These are phyloP conservation scores for Russula compacta DNA, from an alignment of 768 basidiomycete species.

Conservation along the genomic window DNA sequence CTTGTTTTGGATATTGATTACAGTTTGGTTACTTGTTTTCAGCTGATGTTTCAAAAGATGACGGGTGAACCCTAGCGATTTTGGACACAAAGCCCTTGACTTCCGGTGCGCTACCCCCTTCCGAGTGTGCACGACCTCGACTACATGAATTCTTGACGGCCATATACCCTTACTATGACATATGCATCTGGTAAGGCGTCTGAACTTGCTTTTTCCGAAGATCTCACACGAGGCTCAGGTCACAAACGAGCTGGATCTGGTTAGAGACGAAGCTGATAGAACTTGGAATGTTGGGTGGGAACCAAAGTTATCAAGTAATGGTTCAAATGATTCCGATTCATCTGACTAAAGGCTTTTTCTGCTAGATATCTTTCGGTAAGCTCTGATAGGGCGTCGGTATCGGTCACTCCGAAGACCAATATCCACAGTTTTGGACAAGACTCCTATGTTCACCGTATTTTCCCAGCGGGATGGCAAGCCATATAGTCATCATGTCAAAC, in stretches of 20 bases:
- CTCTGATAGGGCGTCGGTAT: neutral
- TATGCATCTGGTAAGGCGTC: constrained; percentile 66
- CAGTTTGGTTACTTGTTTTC: constrained; percentile 37
- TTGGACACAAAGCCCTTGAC: constrained; percentile 79
- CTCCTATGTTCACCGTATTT: constrained; percentile 84
- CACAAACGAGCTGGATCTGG: constrained; percentile 85
- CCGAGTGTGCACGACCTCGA: constrained; percentile 74
- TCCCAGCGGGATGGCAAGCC: constrained; percentile 61
- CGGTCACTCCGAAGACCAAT: constrained; percentile 2
- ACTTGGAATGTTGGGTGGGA: constrained; percentile 71
- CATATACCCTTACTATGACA: constrained; percentile 78
- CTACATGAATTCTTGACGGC: constrained; percentile 78
- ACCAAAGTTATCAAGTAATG: constrained; percentile 57
- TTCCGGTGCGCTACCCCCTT: constrained; percentile 68
- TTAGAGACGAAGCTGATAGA: constrained; percentile 82
- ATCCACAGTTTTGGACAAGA: constrained; percentile 67
- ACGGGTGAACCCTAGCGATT: constrained; percentile 42
- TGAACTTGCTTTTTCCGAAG: neutral
- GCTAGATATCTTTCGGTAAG: constrained; percentile 18
- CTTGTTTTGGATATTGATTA: constrained; percentile 87
- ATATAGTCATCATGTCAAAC: constrained; percentile 75
- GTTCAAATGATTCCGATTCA: neutral
- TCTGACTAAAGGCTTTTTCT: neutral
- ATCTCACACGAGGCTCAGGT: constrained; percentile 36
- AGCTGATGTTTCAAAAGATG: neutral